Conservation (phyloP, 495 filamentous ascomycete species). For the Hypoxylon lienhwacheense region DNA sequence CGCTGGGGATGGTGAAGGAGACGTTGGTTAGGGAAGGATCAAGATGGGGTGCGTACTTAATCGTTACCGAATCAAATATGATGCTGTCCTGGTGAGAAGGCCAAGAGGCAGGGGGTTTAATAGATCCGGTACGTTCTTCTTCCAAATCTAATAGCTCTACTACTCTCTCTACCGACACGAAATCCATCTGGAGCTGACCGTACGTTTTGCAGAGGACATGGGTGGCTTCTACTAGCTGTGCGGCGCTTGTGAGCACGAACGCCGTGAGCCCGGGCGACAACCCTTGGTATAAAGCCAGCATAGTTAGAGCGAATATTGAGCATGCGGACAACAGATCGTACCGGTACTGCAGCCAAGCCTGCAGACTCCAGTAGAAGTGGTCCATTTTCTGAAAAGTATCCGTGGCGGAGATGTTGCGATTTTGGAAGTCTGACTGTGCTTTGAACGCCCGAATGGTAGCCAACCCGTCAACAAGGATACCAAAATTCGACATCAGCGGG, state of each 20-base stretch:
- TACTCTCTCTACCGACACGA: constrained; percentile 82
- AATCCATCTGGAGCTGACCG: constrained; percentile 84
- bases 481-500: constrained; percentile 84
- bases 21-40: constrained; percentile 67
- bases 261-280: constrained; percentile 73
- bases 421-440: constrained; percentile 73
- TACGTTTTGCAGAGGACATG: constrained; percentile 74
- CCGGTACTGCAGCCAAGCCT: constrained; percentile 78
- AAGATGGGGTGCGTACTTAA: constrained; percentile 75
- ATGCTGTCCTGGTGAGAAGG: constrained; percentile 69
- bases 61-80: constrained; percentile 71
- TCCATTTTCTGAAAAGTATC: constrained; percentile 90
- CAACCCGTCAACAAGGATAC: constrained; percentile 74
- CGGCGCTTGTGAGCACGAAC: constrained; percentile 68
- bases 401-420: constrained; percentile 70
- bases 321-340: constrained; percentile 70
- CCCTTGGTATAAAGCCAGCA: constrained; percentile 67
- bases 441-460: constrained; percentile 78
- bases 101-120: constrained; percentile 74
- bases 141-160: constrained; percentile 76
- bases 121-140: constrained; percentile 65
- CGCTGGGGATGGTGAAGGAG: constrained; percentile 69
- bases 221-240: constrained; percentile 66
- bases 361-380: constrained; percentile 87
- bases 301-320: constrained; percentile 70